Percentiles rank a stretch among this genome's conserved stretches.
Evolutionary conservation across 768 basidiomycete genomes (phyloP).

Genomic region (Leccinum boreale): DNA sequence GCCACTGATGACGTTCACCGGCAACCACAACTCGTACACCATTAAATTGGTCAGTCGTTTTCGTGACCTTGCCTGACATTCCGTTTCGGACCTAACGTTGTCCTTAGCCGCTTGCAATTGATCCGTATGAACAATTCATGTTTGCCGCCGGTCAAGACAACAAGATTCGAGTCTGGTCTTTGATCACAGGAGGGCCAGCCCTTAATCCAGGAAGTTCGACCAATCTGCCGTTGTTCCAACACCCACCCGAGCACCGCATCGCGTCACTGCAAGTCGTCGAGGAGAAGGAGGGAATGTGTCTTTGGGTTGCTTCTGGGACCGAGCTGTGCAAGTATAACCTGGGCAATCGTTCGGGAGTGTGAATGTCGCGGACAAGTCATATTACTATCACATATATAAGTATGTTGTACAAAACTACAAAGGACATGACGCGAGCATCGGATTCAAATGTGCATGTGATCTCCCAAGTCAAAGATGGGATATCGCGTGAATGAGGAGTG

Average conservation of each 20-base stretch:
- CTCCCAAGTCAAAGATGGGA: background rate
- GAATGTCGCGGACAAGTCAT: background rate
- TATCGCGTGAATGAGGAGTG: background rate
- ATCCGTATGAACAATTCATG: constrained; percentile 53
- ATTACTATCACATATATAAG: constrained; percentile 3
- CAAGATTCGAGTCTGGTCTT: constrained; percentile 66
- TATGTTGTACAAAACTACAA: constrained; percentile 7
- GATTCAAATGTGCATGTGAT: background rate
- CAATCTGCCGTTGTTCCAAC: constrained; percentile 31
- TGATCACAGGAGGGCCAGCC: constrained; percentile 45
- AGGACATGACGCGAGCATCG: background rate
- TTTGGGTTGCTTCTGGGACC: constrained; percentile 53
- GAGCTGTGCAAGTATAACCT: constrained; percentile 48
- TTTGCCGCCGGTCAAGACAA: constrained; percentile 70
- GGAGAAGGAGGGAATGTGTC: constrained; percentile 36
- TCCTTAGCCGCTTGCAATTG: constrained; percentile 57
- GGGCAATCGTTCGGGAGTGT: constrained; percentile 34
- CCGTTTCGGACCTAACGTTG: constrained; percentile 2
- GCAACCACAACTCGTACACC: constrained; percentile 57
- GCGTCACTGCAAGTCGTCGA: constrained; percentile 49
- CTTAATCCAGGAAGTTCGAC: constrained; percentile 13
- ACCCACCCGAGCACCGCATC: constrained; percentile 37
- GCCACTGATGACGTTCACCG: constrained; percentile 48
- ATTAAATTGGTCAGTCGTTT: constrained; percentile 45
- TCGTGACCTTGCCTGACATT: background rate